phyloP scores from a whole-genome alignment of 1,139 yeast genomes.

The Nakaseomyces delphensis region DNA sequence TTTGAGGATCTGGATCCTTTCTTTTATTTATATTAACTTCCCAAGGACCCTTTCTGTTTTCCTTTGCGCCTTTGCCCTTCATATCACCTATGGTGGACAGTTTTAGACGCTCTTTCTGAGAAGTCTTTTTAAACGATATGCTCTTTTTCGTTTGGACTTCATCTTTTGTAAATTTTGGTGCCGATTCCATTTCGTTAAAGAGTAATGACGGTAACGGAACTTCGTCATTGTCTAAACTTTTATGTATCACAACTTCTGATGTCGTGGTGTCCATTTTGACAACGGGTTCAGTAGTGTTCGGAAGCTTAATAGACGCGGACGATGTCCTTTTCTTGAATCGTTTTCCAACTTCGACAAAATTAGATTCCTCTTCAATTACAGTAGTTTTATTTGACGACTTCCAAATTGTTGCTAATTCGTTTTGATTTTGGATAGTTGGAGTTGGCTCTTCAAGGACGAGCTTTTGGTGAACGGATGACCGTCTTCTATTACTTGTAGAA shows the following conservation, averaged over 20 bases:
- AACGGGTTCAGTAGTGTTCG: not conserved
- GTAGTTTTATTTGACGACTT: conserved; percentile 2
- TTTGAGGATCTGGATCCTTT: not conserved
- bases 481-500: conserved; percentile 7
- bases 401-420: not conserved
- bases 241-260: conserved; percentile 4
- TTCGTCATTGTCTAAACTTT: not conserved
- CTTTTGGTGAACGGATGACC: conserved; percentile 8
- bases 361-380: conserved; percentile 12
- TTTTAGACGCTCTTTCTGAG: conserved; percentile 5
- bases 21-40: conserved; percentile 13
- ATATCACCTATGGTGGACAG: conserved; percentile 11
- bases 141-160: conserved; percentile 3
- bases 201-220: conserved; percentile 1
- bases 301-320: not conserved
- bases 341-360: conserved; percentile 18
- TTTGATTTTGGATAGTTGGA: not conserved
- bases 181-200: not conserved
- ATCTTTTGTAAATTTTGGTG: not conserved
- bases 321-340: conserved; percentile 12
- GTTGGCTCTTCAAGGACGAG: not conserved
- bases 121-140: not conserved
- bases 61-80: conserved; percentile 24
- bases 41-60: conserved; percentile 10
- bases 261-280: not conserved